These are phyloP conservation scores for Fraxinus quadrangulata DNA, from an alignment of 257 asterid genomes.

Conservation along the genomic window DNA sequence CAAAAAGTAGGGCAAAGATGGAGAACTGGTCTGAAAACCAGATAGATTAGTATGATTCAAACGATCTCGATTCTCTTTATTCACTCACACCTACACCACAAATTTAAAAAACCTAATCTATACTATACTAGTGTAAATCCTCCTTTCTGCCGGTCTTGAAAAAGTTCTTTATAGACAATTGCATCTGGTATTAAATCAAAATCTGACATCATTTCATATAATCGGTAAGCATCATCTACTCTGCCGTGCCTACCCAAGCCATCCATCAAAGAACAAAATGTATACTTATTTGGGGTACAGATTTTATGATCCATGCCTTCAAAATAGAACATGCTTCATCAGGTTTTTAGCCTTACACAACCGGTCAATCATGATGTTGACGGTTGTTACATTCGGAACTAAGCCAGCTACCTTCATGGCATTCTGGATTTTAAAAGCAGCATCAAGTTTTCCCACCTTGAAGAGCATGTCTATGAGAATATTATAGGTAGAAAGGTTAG, in stretches of 20 bases:
- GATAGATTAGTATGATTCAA: conserved; percentile 16
- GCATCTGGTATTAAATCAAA: conserved; percentile 57
- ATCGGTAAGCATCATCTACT: conserved; percentile 77
- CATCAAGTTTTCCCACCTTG: too few species aligned
- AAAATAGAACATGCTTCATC: conserved; percentile 74
- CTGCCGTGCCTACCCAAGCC: conserved; percentile 93
- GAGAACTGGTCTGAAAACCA: conserved; percentile 27
- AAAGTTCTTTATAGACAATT: conserved; percentile 70
- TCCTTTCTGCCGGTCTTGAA: conserved; percentile 78
- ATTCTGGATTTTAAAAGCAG: too few species aligned
- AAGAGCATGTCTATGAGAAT: too few species aligned
- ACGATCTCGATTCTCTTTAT: conserved; percentile 12
- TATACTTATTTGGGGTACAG: conserved; percentile 64
- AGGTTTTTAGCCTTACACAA: conserved; percentile 84
- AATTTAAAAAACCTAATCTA: too few species aligned
- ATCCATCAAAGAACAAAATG: conserved; percentile 86
- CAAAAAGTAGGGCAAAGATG: conserved; percentile 32
- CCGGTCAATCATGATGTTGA: conserved; percentile 90
- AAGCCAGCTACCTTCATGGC: conserved; percentile 39
- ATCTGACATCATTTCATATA: conserved; percentile 89
- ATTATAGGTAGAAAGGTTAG: conserved; percentile 35
- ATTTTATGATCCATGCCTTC: conserved; percentile 66
- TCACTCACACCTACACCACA: too few species aligned
- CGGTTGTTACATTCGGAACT: conserved; percentile 68
- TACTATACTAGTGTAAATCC: too few species aligned